These are phyloP conservation scores for Phialocephala subalpina DNA, from an alignment of 2,329 filamentous ascomycete genomes.

Conservation along the genomic window DNA sequence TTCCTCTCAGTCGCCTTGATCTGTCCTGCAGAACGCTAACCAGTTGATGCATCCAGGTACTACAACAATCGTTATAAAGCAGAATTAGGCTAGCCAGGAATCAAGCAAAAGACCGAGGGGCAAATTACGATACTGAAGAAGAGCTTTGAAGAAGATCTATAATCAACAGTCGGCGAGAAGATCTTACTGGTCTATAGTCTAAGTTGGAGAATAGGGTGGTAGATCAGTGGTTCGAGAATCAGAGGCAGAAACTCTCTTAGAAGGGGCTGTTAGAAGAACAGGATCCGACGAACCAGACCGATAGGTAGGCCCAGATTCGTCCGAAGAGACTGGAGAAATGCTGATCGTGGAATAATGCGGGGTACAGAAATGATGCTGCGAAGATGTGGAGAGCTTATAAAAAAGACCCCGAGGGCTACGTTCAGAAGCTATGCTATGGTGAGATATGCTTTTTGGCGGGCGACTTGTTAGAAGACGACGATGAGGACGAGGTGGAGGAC, in stretches of 20 bases:
- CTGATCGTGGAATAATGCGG: not conserved
- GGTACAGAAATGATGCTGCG: not conserved
- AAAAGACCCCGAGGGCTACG: not conserved
- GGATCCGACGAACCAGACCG: too few relatives aligned
- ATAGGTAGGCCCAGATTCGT: too few relatives aligned
- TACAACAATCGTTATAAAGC: not conserved
- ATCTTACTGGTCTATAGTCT: constrained; percentile 1
- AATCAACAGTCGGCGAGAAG: not conserved
- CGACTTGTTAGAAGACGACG: too few relatives aligned
- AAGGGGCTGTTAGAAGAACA: too few relatives aligned
- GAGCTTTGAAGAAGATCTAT: not conserved
- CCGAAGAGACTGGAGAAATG: too few relatives aligned
- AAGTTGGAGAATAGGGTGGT: not conserved
- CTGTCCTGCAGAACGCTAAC: too few relatives aligned
- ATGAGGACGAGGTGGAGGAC: too few relatives aligned
- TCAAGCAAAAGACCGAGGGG: not conserved
- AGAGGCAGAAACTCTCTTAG: not conserved
- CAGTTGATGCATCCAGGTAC: not conserved
- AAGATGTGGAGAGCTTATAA: not conserved
- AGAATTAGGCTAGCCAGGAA: not conserved
- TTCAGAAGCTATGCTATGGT: not conserved
- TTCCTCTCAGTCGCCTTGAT: too few relatives aligned
- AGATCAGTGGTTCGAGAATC: constrained; percentile 1
- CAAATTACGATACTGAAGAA: not conserved
- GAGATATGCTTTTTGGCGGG: too few relatives aligned